Base-by-base conservation (phyloP, 441 rosid genomes). In the Gossypium trilobum region DNA sequence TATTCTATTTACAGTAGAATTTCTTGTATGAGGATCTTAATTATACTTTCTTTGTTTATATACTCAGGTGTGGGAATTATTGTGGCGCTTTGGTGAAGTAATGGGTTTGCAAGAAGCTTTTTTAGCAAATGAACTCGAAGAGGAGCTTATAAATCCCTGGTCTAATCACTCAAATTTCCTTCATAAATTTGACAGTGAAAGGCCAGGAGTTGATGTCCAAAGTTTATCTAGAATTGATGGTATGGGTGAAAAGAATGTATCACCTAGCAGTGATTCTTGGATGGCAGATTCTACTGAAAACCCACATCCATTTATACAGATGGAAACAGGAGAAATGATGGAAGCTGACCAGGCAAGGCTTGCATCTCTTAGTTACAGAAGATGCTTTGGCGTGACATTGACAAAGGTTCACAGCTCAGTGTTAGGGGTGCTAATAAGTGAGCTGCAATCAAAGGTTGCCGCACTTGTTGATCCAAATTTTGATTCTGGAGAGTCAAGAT, bases 401-500 rank as follows among this genome's bases (percentile, higher is more conserved):
- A 86, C 91, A 64, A 85, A 81, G 79, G 86, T 82, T 73, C 96
- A 91, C 85, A 75, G 82, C 75, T 86, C 89, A 14, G 81, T 95
- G 72, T 82, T 95, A 77, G 82, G 80, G 74, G 85, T 92, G 70
- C 82, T 95, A 59, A 84, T 95, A 77, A 75, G 84, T 79, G 99
- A 95, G 88, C 84, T 95, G 76, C 99, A 89, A 60, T 88, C 87
- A 25, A 95, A 86, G 89, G 95, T 91, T 80, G 98, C 97, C 74
- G 86, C 88, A 73, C 82, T 87, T 72, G 96, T 90, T 72, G 92
- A 95, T 87, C 98, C 92, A 77, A 92, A 83, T 85, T 88, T 90
- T 84, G 98, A 92, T 81, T 75, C 84, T 82, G 96, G 96, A 76
- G 99, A 92, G 75, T 77, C 74, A 13, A 88, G 90, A 85, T 83